These are phyloP conservation scores for Trametes sanguinea DNA, from an alignment of 768 basidiomycete genomes.

Conservation along the genomic window DNA sequence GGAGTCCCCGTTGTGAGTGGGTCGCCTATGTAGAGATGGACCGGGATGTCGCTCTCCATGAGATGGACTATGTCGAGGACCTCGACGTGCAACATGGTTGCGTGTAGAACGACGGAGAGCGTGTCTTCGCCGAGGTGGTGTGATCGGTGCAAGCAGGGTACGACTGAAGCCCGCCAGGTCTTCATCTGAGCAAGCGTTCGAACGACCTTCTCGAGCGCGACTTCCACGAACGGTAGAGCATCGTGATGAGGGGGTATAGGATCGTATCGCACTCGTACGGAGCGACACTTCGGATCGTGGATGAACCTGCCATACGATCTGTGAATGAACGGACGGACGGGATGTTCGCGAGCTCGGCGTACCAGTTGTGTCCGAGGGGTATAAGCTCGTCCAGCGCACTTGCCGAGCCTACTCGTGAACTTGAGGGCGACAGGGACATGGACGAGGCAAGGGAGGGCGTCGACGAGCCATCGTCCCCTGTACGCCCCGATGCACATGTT, in stretches of 20 bases:
- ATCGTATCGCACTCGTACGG: conserved; percentile 19
- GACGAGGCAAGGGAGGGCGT: background rate
- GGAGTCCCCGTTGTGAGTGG: conserved; percentile 20
- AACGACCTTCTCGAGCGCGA: conserved; percentile 6
- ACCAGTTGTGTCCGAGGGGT: conserved; percentile 19
- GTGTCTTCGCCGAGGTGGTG: background rate
- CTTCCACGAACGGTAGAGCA: conserved; percentile 8
- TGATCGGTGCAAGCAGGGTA: conserved; percentile 13
- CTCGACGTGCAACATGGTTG: conserved; percentile 14
- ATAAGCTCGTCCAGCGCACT: conserved; percentile 16
- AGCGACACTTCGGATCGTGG: conserved; percentile 18
- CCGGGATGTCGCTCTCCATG: conserved; percentile 14
- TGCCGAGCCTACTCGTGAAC: background rate
- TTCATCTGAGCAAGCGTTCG: conserved; percentile 5
- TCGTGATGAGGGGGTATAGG: conserved; percentile 16
- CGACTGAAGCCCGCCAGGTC: conserved; percentile 12
- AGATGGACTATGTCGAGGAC: conserved; percentile 19
- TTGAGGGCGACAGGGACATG: conserved; percentile 9
- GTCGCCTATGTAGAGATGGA: conserved; percentile 24
- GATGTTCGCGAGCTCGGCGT: background rate
- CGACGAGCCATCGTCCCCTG: conserved; percentile 6
- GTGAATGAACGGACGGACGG: background rate
- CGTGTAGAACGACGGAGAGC: conserved; percentile 15
- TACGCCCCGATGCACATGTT: background rate
- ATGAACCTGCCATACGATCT: conserved; percentile 9